phyloP scores from a whole-genome alignment of 257 asterid species.

The Capsicum rhomboideum region DNA sequence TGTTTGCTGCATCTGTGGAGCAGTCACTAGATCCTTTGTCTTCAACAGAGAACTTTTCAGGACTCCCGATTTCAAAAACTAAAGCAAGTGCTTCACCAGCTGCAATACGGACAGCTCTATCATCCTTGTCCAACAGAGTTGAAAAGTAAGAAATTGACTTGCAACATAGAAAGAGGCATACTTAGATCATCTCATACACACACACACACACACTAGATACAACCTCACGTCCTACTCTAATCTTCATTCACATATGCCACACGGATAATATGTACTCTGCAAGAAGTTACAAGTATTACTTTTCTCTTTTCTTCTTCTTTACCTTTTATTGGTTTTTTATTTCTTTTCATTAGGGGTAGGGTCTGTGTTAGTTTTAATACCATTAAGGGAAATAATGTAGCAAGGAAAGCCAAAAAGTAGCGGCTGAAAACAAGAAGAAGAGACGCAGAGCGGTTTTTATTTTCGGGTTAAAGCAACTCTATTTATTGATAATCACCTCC shows the following conservation, averaged over 20 bases:
- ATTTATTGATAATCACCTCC: too few species aligned
- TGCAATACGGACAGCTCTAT: constrained; percentile 70
- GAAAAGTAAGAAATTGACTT: constrained; percentile 68
- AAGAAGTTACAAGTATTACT: background rate
- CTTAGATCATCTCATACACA: background rate
- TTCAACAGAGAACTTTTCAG: constrained; percentile 69
- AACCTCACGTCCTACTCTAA: background rate
- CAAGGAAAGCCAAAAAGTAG: too few species aligned
- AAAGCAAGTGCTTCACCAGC: constrained; percentile 96
- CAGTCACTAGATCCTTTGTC: constrained; percentile 40
- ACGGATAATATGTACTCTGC: background rate
- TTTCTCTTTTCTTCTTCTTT: background rate
- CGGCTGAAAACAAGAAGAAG: too few species aligned
- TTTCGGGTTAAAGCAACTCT: too few species aligned
- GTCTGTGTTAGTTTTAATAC: too few species aligned
- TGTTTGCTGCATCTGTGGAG: constrained; percentile 37
- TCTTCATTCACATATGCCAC: background rate
- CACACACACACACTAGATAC: background rate
- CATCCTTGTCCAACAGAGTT: constrained; percentile 78
- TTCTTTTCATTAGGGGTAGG: background rate
- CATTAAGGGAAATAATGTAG: too few species aligned
- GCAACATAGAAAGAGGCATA: constrained; percentile 11
- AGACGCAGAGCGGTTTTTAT: too few species aligned
- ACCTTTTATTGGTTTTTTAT: background rate
- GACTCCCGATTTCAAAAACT: constrained; percentile 67